Base-by-base conservation (phyloP, 345 rosid species). In the Boechera retrofracta region DNA sequence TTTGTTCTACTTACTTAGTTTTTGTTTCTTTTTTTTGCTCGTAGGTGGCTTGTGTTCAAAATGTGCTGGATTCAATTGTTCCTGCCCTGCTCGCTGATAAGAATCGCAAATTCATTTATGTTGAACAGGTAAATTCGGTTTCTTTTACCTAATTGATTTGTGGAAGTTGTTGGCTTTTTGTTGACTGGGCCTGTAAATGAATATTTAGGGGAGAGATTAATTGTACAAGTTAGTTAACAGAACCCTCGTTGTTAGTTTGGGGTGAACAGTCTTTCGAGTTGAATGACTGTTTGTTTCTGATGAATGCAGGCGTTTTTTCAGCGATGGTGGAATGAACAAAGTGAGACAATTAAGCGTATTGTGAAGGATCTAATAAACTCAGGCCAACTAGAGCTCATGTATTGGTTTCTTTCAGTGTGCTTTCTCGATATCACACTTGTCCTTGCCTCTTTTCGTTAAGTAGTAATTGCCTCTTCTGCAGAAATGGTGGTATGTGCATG, bases 401-500 rank as follows among this genome's bases (percentile, higher is more conserved):
- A 91, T 82, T 58, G 9, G 16, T 81, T 53, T 11, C 48, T 33
- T 8, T 56, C 10, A 66, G 51, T 33, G 8, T 53, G n/a, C 62
- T 42, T 11, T 72, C 13, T 39, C n/a, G 55, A n/a, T 48, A 3
- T 31, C 41, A 3, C 68, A 26, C 47, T 68, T 67, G 49, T 52
- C 5, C 18, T 68, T 53, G 53, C 61, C 45, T 56, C 31, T 18
- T 67, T 48, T 0, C 4, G 15, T 28, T 59, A 10, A 33, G 58
- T 68, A 4, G 48, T 33, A 12, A 24, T 45, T 56, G 16, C 2
- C 35, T 74, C 48, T 64, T 70, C 64, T 81, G 77, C 76, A 95
- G 98, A 88, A 95, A 95, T 75, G 98, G 99, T n/a, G 99, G 99
- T 10, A 88, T 89, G 91, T 90, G 97, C 76, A 95, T 95, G 99